A percentile compares a stretch with the other conserved stretches of the same genome.
Evolutionary conservation across 2,329 filamentous ascomycete species (phyloP).

Genomic region (Paraconiothyrium brasiliense): DNA sequence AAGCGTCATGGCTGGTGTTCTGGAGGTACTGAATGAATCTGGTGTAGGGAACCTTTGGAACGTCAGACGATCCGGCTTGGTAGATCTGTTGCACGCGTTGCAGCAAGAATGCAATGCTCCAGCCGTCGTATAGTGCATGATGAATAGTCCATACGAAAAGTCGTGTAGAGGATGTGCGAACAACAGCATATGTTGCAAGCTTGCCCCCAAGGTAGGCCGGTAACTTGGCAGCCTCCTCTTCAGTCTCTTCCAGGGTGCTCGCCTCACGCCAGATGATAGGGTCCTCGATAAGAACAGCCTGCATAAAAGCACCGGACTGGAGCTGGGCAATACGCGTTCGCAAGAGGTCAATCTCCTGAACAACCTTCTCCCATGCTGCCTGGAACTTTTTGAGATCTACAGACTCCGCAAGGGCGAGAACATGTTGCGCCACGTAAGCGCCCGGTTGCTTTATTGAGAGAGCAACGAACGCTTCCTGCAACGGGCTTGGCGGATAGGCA

Average conservation of each 20-base stretch:
- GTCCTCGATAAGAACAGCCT: constrained; percentile 40
- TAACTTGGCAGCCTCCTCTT: constrained; percentile 25
- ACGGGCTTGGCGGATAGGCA: constrained; percentile 52
- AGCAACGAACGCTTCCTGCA: constrained; percentile 58
- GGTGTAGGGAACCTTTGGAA: constrained; percentile 37
- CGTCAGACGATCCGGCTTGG: constrained; percentile 23
- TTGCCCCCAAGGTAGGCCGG: constrained; percentile 36
- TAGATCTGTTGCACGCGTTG: constrained; percentile 43
- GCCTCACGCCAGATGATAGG: constrained; percentile 36
- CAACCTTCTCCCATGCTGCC: constrained; percentile 56
- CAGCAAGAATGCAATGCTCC: constrained; percentile 43
- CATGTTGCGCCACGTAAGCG: constrained; percentile 59
- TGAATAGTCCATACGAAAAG: constrained; percentile 53
- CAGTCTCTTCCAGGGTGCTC: constrained; percentile 29
- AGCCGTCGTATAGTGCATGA: constrained; percentile 54
- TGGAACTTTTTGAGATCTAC: constrained; percentile 57
- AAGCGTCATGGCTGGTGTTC: constrained; percentile 28
- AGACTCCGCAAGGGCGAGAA: constrained; percentile 50
- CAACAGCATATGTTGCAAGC: constrained; percentile 40
- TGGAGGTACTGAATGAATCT: constrained; percentile 48
- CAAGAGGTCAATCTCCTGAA: constrained; percentile 58
- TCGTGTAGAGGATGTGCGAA: constrained; percentile 25
- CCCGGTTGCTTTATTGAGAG: constrained; percentile 59
- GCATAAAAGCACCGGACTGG: constrained; percentile 37
- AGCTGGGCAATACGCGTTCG: constrained; percentile 54